Evolutionary conservation across 495 filamentous ascomycete species (phyloP).

Genomic region (Xylaria acuta): DNA sequence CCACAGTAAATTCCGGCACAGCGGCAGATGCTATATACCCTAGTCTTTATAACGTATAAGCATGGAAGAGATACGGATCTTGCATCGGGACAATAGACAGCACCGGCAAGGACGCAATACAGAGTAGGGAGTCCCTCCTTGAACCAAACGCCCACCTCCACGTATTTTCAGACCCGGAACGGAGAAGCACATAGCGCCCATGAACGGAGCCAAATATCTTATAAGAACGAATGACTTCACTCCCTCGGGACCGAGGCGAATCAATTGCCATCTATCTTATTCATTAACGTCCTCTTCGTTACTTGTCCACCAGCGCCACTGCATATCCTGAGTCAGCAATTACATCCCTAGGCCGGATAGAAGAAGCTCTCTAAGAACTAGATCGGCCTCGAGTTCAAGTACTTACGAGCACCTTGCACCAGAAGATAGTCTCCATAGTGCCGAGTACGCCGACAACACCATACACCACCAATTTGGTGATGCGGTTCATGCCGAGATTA

Average conservation of each 20-base stretch:
- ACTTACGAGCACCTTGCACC: constrained; percentile 33
- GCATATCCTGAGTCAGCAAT: background rate
- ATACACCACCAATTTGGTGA: constrained; percentile 35
- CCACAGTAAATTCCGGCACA: background rate
- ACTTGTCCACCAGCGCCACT: constrained; percentile 22
- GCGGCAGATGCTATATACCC: background rate
- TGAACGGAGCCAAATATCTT: background rate
- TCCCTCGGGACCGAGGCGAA: constrained; percentile 3
- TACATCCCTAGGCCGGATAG: constrained; percentile 6
- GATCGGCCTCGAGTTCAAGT: constrained; percentile 22
- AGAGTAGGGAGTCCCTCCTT: background rate
- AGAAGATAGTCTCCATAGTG: constrained; percentile 40
- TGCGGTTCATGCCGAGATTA: constrained; percentile 36
- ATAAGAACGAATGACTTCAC: background rate
- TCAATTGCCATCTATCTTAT: constrained; percentile 29
- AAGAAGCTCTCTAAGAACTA: background rate
- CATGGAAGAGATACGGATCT: background rate
- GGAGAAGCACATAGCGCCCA: background rate
- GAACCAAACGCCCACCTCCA: background rate
- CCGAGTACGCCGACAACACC: constrained; percentile 35
- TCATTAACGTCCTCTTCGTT: constrained; percentile 3
- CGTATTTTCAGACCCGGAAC: background rate
- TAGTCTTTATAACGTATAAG: background rate
- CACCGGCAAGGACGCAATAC: background rate
- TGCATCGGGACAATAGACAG: background rate